Conservation (phyloP, 2,329 filamentous ascomycete genomes). For the Fusarium paranaense region DNA sequence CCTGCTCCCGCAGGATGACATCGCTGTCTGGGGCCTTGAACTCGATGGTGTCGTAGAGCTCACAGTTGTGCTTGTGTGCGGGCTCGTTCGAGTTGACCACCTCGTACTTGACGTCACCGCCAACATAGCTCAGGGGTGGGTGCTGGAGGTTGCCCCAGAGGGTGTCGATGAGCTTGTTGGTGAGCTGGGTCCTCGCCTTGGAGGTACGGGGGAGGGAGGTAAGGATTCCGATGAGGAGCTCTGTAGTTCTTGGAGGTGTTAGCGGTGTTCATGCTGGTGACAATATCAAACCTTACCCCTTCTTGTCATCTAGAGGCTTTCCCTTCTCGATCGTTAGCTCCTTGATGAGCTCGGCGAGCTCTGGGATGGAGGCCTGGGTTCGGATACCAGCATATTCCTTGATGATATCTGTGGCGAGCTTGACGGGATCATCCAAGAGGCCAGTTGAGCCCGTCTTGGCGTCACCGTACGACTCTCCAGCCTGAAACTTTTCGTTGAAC, state of each 20-base stretch:
- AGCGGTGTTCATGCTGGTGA: neutral
- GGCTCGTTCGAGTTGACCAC: slow-evolving; percentile 46
- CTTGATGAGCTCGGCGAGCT: slow-evolving; percentile 50
- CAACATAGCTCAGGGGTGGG: slow-evolving; percentile 60
- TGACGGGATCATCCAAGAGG: slow-evolving; percentile 48
- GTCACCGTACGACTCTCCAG: slow-evolving; percentile 52
- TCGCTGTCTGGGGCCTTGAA: slow-evolving; percentile 54
- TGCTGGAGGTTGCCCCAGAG: slow-evolving; percentile 68
- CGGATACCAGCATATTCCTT: slow-evolving; percentile 47
- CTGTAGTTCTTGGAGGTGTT: slow-evolving; percentile 50
- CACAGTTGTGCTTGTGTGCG: slow-evolving; percentile 49
- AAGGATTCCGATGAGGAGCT: slow-evolving; percentile 55
- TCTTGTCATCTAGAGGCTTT: slow-evolving; percentile 69
- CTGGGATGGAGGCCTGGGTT: slow-evolving; percentile 41
- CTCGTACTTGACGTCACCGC: slow-evolving; percentile 55
- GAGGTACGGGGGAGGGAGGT: slow-evolving; percentile 52
- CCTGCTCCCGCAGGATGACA: slow-evolving; percentile 50
- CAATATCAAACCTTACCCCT: slow-evolving; percentile 45
- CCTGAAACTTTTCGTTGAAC: slow-evolving; percentile 52
- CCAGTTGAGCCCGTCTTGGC: slow-evolving; percentile 36
- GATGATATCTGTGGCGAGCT: slow-evolving; percentile 49
- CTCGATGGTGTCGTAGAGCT: slow-evolving; percentile 51
- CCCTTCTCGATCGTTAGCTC: slow-evolving; percentile 52
- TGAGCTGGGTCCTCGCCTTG: slow-evolving; percentile 52
- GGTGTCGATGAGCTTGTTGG: slow-evolving; percentile 62